Conservation (phyloP, 192 early-diverging fungal species). For the Backusella tuberculispora region DNA sequence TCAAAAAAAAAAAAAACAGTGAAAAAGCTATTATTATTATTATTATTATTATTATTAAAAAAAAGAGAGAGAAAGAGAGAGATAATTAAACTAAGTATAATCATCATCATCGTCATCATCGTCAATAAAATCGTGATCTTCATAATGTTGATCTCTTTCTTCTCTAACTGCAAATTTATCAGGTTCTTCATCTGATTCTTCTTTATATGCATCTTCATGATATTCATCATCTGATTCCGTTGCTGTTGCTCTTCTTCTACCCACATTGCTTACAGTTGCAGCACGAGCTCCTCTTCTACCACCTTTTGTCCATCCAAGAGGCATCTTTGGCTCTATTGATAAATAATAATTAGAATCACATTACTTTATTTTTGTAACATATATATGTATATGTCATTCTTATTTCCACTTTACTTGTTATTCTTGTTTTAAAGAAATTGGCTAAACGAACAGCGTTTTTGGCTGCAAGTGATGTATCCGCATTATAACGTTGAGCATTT, state of each 20-base stretch:
- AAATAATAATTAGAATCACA: neutral
- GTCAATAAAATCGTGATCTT: slow-evolving; percentile 22
- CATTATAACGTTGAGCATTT: slow-evolving; percentile 73
- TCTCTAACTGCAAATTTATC: slow-evolving; percentile 10
- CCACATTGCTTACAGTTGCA: slow-evolving; percentile 30
- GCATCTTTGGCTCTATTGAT: slow-evolving; percentile 39
- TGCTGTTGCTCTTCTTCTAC: neutral
- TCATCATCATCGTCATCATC: slow-evolving; percentile 34
- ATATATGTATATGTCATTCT: neutral
- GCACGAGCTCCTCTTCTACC: slow-evolving; percentile 35
- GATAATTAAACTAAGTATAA: neutral
- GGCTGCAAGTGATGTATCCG: slow-evolving; percentile 48
- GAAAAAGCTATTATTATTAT: no score
- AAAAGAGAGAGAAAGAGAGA: neutral
- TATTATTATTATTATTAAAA: no score
- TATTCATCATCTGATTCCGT: slow-evolving; percentile 41
- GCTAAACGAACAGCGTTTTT: slow-evolving; percentile 49
- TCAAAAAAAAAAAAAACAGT: no score
- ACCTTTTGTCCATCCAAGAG: slow-evolving; percentile 38
- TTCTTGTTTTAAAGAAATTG: slow-evolving; percentile 46
- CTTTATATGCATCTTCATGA: slow-evolving; percentile 32
- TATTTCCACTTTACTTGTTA: slow-evolving; percentile 43
- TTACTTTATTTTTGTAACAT: neutral
- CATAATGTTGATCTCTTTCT: slow-evolving; percentile 19
- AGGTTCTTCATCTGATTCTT: slow-evolving; percentile 26